Percentiles rank a stretch among this genome's conserved stretches.
Evolutionary conservation across 2,329 filamentous ascomycete genomes (phyloP).

Genomic region (Plectosphaerella plurivora): DNA sequence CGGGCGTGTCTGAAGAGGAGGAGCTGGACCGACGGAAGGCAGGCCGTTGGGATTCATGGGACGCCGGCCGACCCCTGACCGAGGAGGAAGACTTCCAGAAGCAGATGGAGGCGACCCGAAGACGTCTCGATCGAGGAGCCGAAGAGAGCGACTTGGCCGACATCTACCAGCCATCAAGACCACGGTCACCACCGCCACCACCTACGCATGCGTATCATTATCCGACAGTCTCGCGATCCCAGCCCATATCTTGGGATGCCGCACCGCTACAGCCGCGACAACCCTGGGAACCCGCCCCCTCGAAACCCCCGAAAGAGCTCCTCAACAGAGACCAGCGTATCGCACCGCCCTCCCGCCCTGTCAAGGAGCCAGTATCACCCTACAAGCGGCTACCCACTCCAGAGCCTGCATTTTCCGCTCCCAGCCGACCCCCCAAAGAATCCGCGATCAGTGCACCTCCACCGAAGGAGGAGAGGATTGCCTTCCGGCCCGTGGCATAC

Average conservation of each 20-base stretch:
- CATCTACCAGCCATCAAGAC: conserved; percentile 4
- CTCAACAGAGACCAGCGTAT: neutral
- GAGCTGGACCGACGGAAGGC: conserved; percentile 48
- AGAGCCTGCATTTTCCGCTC: conserved; percentile 7
- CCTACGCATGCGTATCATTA: conserved; percentile 42
- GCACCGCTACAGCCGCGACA: conserved; percentile 12
- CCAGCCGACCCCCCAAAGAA: conserved; percentile 33
- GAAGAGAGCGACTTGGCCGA: conserved; percentile 10
- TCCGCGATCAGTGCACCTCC: conserved; percentile 7
- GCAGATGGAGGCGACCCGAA: conserved; percentile 50
- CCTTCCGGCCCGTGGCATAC: conserved; percentile 80
- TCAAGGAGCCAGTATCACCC: conserved; percentile 6
- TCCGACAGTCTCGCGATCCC: conserved; percentile 50
- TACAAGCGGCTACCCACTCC: conserved; percentile 5
- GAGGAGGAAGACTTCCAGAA: conserved; percentile 41
- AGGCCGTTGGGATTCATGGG: conserved; percentile 38
- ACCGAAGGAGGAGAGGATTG: conserved; percentile 57
- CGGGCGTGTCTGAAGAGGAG: conserved; percentile 52
- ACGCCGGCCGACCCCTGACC: conserved; percentile 16
- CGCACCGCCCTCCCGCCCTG: conserved; percentile 5
- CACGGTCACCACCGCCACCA: conserved; percentile 8
- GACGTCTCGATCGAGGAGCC: conserved; percentile 34
- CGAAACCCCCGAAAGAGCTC: conserved; percentile 25
- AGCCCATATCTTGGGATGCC: conserved; percentile 40
- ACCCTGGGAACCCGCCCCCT: conserved; percentile 22